These are phyloP conservation scores for Rhynchosporium graminicola DNA, from an alignment of 2,329 filamentous ascomycete genomes.

Conservation along the genomic window DNA sequence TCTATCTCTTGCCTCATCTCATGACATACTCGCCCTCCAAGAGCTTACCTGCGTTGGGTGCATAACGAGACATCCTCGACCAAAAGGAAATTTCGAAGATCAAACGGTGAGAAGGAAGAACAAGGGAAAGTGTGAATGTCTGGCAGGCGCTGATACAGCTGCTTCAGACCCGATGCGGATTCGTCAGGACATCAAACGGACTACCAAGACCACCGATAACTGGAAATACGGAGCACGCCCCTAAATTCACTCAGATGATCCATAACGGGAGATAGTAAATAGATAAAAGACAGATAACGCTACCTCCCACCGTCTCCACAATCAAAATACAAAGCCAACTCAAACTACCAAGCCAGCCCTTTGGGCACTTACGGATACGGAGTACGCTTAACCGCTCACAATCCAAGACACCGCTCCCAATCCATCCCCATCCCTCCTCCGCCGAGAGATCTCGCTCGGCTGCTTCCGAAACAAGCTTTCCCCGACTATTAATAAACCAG, in stretches of 20 bases:
- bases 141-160: neutral
- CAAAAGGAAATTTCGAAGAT: neutral
- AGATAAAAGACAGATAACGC: neutral
- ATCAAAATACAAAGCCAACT: neutral
- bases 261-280: neutral
- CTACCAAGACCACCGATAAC: neutral
- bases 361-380: neutral
- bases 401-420: neutral
- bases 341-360: slow-evolving; percentile 9
- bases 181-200: slow-evolving; percentile 2
- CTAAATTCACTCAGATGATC: neutral
- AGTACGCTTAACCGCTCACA: neutral
- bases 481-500: neutral
- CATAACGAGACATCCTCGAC: neutral
- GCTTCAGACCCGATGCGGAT: neutral
- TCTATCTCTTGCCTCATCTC: too few species aligned
- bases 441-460: neutral
- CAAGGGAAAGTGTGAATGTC: neutral
- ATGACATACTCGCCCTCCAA: too few species aligned
- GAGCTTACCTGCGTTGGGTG: too few species aligned
- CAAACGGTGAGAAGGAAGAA: neutral
- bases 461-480: slow-evolving; percentile 15
- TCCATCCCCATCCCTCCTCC: neutral
- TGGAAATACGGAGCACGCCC: neutral
- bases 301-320: neutral